These are phyloP conservation scores for Exophiala bonariae DNA, from an alignment of 2,329 filamentous ascomycete species.

Conservation along the genomic window DNA sequence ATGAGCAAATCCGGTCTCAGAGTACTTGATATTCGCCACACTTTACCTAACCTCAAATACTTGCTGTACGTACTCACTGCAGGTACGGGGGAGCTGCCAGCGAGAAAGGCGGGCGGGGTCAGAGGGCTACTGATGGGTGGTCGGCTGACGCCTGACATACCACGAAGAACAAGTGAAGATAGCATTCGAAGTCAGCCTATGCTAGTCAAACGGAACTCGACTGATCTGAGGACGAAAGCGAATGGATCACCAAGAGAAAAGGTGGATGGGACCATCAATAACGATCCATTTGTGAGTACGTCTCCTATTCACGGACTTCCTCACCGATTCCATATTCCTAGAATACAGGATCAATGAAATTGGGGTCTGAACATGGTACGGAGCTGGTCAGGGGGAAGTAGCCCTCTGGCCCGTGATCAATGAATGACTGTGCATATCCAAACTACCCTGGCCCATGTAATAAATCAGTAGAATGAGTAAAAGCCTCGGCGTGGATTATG, in stretches of 20 bases:
- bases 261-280: background rate
- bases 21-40: conserved; percentile 87
- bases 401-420: too few species aligned
- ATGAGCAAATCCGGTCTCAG: conserved; percentile 68
- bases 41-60: conserved; percentile 90
- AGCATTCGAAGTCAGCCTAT: conserved; percentile 30
- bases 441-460: too few species aligned
- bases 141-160: conserved; percentile 37
- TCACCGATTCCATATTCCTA: background rate
- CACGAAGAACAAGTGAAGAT: conserved; percentile 42
- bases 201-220: conserved; percentile 1
- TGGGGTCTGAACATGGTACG: too few species aligned
- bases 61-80: conserved; percentile 86
- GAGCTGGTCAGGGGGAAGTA: too few species aligned
- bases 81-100: conserved; percentile 64
- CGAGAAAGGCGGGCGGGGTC: conserved; percentile 55
- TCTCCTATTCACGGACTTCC: background rate
- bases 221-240: conserved; percentile 7
- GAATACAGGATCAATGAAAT: background rate
- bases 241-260: conserved; percentile 13
- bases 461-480: too few species aligned
- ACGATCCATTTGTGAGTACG: background rate
- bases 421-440: too few species aligned
- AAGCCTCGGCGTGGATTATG: too few species aligned
- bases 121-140: conserved; percentile 43